Percentiles rank a stretch among this genome's conserved stretches.
Conservation (phyloP, 2,329 filamentous ascomycete species). For the Alternaria conjuncta region DNA sequence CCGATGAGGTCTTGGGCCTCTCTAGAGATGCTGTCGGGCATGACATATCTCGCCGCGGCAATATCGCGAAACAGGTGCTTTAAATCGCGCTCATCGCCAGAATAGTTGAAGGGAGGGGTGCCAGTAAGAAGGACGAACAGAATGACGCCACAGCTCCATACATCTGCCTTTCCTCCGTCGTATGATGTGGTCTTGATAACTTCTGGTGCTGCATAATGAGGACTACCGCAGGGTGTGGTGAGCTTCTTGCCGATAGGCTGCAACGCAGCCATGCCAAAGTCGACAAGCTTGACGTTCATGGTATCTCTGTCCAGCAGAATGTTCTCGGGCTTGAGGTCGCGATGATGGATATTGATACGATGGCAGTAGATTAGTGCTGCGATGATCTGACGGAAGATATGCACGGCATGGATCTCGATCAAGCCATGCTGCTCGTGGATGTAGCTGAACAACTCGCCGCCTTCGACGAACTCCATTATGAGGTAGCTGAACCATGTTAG, state of each 20-base stretch:
- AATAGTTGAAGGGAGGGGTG: constrained; percentile 75
- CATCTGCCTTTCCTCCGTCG: constrained; percentile 83
- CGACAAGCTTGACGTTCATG: constrained; percentile 87
- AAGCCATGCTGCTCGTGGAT: constrained; percentile 78
- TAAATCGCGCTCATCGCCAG: constrained; percentile 59
- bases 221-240: constrained; percentile 91
- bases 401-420: constrained; percentile 78
- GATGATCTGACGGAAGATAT: constrained; percentile 91
- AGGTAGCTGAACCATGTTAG: constrained; percentile 70
- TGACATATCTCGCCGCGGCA: constrained; percentile 56
- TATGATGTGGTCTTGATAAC: constrained; percentile 80
- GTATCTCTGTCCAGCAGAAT: constrained; percentile 78
- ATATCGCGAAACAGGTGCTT: constrained; percentile 67
- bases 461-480: constrained; percentile 89
- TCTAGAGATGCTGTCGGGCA: constrained; percentile 60
- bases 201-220: constrained; percentile 95
- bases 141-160: constrained; percentile 84
- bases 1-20: constrained; percentile 81
- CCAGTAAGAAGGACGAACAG: constrained; percentile 87
- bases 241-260: constrained; percentile 81
- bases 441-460: constrained; percentile 84
- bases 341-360: constrained; percentile 91
- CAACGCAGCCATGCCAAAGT: constrained; percentile 97
- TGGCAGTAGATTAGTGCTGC: constrained; percentile 92
- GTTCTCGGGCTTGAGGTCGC: constrained; percentile 96